Conservation (phyloP, 2,329 filamentous ascomycete species). For the Fusarium devonianum region DNA sequence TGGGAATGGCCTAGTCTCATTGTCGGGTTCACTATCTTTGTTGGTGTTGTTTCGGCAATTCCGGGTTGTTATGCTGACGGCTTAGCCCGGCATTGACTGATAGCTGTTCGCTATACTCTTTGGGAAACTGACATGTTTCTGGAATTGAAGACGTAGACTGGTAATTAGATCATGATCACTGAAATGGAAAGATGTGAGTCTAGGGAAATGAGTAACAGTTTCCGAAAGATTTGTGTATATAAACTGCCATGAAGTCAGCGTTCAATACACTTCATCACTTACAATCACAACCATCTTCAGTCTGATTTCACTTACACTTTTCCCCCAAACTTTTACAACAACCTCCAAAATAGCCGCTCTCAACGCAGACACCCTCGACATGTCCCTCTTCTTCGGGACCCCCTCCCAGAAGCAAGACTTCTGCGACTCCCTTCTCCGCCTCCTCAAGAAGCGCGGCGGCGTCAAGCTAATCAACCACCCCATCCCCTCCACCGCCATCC, state of each 20-base stretch:
- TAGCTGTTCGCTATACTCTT: too few relatives aligned
- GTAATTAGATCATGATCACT: background rate
- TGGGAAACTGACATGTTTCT: too few relatives aligned
- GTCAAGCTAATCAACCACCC: constrained; percentile 41
- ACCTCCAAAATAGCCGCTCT: constrained; percentile 18
- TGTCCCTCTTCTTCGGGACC: constrained; percentile 43
- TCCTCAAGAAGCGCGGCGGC: constrained; percentile 36
- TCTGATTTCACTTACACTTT: background rate
- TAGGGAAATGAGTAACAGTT: constrained; percentile 25
- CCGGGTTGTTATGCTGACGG: constrained; percentile 9
- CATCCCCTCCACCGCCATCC: constrained; percentile 34
- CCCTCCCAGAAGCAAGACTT: constrained; percentile 33
- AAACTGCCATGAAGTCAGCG: background rate
- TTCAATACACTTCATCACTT: background rate
- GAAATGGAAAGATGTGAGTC: constrained; percentile 3
- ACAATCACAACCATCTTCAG: background rate
- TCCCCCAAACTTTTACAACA: background rate
- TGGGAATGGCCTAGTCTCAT: background rate
- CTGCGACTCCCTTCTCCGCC: constrained; percentile 33
- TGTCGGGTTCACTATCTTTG: constrained; percentile 20
- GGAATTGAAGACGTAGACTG: too few relatives aligned
- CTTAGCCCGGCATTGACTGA: too few relatives aligned
- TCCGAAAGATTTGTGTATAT: constrained; percentile 19
- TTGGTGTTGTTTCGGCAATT: constrained; percentile 8
- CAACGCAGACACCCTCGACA: constrained; percentile 37